A percentile compares a stretch with the other conserved stretches of the same genome.
Conservation (phyloP, 176 grass and related monocot species). For the Musa acuminata region DNA sequence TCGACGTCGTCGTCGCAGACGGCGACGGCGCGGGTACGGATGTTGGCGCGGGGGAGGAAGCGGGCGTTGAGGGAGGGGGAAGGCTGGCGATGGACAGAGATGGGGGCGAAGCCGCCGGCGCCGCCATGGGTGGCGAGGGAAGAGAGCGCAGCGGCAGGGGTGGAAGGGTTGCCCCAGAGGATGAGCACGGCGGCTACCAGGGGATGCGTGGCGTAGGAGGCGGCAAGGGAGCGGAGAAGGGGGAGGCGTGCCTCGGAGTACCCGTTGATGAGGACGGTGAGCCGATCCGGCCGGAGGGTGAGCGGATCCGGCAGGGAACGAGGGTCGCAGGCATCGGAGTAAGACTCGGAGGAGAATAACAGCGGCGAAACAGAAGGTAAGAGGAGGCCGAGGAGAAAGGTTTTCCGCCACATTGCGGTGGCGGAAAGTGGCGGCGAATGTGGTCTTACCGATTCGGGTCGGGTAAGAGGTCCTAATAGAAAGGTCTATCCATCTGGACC, state of each 20-base stretch:
- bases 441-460: too few species aligned
- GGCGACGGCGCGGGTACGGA: constrained; percentile 47
- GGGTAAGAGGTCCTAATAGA: too few species aligned
- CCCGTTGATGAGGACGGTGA: constrained; percentile 68
- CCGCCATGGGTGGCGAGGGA: constrained; percentile 23
- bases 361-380: neutral
- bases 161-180: constrained; percentile 70
- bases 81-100: constrained; percentile 37
- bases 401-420: constrained; percentile 5
- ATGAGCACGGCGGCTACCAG: constrained; percentile 43
- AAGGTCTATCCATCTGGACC: too few species aligned
- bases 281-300: constrained; percentile 40
- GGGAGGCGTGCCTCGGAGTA: constrained; percentile 57
- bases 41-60: constrained; percentile 54
- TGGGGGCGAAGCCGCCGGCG: constrained; percentile 1
- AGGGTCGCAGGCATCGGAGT: constrained; percentile 20
- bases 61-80: constrained; percentile 69
- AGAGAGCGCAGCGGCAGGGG: constrained; percentile 20
- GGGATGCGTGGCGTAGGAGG: constrained; percentile 45
- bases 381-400: constrained; percentile 6
- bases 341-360: neutral
- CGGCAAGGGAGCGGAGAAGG: constrained; percentile 48
- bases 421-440: constrained; percentile 4
- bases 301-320: constrained; percentile 20
- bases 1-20: constrained; percentile 61